Evolutionary conservation across 2,329 filamentous ascomycete genomes (phyloP).

Genomic region (Cercospora brassicicola): DNA sequence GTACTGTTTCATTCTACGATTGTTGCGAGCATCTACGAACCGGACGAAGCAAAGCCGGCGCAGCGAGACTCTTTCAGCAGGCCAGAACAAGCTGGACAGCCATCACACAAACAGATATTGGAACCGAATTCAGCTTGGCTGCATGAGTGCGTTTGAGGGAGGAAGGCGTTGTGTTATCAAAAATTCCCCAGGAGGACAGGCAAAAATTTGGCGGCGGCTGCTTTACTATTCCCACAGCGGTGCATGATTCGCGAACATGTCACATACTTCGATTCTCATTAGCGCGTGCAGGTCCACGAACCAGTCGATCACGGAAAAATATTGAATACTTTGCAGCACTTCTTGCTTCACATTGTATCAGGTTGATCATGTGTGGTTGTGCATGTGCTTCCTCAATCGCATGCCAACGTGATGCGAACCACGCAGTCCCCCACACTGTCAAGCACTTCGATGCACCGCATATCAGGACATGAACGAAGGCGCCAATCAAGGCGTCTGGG

Average conservation of each 20-base stretch:
- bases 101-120: constrained; percentile 19
- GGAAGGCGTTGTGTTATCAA: background rate
- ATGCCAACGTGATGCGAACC: constrained; percentile 1
- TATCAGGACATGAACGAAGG: background rate
- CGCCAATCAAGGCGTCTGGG: background rate
- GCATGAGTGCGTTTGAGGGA: background rate
- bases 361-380: background rate
- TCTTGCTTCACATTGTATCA: constrained; percentile 2
- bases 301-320: background rate
- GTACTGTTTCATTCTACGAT: constrained; percentile 24
- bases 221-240: background rate
- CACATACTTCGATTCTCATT: background rate
- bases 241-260: background rate
- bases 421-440: background rate
- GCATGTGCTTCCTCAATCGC: background rate
- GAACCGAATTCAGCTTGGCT: constrained; percentile 18
- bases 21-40: constrained; percentile 23
- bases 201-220: background rate
- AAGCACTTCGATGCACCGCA: background rate
- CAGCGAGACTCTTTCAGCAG: constrained; percentile 22
- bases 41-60: constrained; percentile 23
- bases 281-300: background rate
- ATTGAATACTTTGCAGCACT: background rate
- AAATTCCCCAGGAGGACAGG: background rate
- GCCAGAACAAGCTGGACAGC: constrained; percentile 20